Evolutionary conservation across 2,329 filamentous ascomycete genomes (phyloP).

Genomic region (Podosphaera aphanis): DNA sequence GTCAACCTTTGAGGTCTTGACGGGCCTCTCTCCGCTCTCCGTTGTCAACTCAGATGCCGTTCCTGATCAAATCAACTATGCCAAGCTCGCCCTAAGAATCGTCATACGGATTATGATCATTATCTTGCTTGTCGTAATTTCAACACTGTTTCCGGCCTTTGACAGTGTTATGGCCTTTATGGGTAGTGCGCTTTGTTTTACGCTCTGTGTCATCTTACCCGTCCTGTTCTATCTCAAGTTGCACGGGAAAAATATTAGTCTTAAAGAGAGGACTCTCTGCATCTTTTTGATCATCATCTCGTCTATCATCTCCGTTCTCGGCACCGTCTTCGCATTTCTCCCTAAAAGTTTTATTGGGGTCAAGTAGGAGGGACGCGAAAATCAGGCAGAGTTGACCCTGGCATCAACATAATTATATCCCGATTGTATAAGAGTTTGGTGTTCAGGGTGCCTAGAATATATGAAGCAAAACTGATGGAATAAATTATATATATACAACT

Average conservation of each 20-base stretch:
- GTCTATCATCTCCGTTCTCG: conserved; percentile 43
- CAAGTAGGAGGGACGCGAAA: too few relatives aligned
- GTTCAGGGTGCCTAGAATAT: too few relatives aligned
- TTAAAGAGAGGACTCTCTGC: conserved; percentile 38
- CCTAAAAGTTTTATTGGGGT: conserved; percentile 51
- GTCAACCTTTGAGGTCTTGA: conserved; percentile 58
- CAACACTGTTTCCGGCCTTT: conserved; percentile 44
- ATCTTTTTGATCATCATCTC: conserved; percentile 49
- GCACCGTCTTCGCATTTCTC: conserved; percentile 72
- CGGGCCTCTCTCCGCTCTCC: conserved; percentile 30
- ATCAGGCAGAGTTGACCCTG: too few relatives aligned
- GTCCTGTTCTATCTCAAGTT: conserved; percentile 77
- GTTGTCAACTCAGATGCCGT: conserved; percentile 24
- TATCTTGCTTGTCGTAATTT: conserved; percentile 50
- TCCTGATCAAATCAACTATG: conserved; percentile 30
- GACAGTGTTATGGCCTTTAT: conserved; percentile 55
- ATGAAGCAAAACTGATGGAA: too few relatives aligned
- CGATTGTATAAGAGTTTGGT: too few relatives aligned
- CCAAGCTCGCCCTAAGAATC: conserved; percentile 33
- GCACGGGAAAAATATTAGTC: conserved; percentile 48
- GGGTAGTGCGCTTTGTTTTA: conserved; percentile 75
- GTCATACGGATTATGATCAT: conserved; percentile 42
- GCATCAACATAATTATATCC: too few relatives aligned
- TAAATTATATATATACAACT: too few relatives aligned
- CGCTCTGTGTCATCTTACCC: conserved; percentile 80